A percentile compares a stretch with the other conserved stretches of the same genome.
These are phyloP conservation scores for Suhomyces pyralidae DNA, from an alignment of 805 yeast species.

Conservation along the genomic window DNA sequence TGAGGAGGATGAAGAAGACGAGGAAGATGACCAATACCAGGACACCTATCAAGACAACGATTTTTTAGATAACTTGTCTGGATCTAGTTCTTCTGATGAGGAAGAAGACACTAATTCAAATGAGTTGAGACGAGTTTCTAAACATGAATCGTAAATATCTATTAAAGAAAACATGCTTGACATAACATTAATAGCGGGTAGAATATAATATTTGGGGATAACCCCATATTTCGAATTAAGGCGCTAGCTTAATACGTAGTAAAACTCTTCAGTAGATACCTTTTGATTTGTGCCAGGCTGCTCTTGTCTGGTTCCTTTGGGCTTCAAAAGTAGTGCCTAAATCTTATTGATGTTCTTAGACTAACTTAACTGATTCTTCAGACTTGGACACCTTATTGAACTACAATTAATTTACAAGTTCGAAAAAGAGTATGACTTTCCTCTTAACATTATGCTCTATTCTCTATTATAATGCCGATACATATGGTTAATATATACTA, in stretches of 20 bases:
- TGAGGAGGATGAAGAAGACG: conserved; percentile 21
- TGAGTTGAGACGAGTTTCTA: conserved; percentile 38
- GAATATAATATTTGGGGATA: not conserved
- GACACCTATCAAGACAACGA: conserved; percentile 27
- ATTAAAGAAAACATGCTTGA: not conserved
- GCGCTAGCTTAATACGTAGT: not conserved
- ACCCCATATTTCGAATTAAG: not conserved
- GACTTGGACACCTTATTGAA: not conserved
- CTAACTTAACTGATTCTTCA: not conserved
- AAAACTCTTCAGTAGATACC: not conserved
- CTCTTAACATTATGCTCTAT: not conserved
- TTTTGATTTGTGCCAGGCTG: not conserved
- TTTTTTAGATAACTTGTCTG: conserved; percentile 39
- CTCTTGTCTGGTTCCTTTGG: not conserved
- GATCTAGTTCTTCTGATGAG: conserved; percentile 44
- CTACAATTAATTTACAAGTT: not conserved
- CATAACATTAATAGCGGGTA: not conserved
- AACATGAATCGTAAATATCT: conserved; percentile 5
- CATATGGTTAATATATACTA: not conserved
- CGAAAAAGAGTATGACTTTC: not conserved
- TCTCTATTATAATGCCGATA: not conserved
- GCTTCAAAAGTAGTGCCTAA: not conserved
- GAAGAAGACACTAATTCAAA: conserved; percentile 29
- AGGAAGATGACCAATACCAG: conserved; percentile 19
- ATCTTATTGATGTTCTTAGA: not conserved